Evolutionary conservation across 441 rosid genomes (phyloP).

Genomic region (Arabidopsis hybrid): DNA sequence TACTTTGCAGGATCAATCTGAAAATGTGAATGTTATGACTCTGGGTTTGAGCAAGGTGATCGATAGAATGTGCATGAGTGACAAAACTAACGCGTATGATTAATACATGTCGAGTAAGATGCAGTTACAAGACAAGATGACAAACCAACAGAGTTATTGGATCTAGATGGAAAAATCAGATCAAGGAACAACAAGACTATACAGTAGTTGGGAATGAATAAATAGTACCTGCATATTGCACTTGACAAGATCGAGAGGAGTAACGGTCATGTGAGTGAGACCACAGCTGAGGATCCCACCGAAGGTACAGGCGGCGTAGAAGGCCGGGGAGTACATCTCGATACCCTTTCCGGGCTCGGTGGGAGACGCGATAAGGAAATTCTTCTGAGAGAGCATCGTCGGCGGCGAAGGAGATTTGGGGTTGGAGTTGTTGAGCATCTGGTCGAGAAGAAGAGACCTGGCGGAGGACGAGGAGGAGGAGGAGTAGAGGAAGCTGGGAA

Average conservation of each 20-base stretch:
- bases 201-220: neutral
- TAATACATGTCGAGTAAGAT: no score
- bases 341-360: constrained; percentile 69
- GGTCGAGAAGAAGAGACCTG: constrained; percentile 33
- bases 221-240: constrained; percentile 78
- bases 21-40: neutral
- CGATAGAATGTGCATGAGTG: neutral
- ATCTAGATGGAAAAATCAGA: neutral
- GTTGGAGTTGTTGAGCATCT: constrained; percentile 12
- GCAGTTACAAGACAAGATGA: no score
- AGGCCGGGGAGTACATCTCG: constrained; percentile 85
- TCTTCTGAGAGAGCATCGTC: constrained; percentile 29
- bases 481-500: constrained; percentile 71
- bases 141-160: no score
- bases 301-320: constrained; percentile 83
- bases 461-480: constrained; percentile 27
- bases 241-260: constrained; percentile 97
- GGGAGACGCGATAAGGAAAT: constrained; percentile 65
- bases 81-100: neutral
- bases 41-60: neutral
- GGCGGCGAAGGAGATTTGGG: constrained; percentile 18
- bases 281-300: constrained; percentile 94
- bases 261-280: constrained; percentile 85
- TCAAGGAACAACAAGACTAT: neutral
- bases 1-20: constrained; percentile 98